Evolutionary conservation across 345 rosid genomes (phyloP), one percentile per base, ranked within the genome.

Genomic region (Syzygium aqueum): DNA sequence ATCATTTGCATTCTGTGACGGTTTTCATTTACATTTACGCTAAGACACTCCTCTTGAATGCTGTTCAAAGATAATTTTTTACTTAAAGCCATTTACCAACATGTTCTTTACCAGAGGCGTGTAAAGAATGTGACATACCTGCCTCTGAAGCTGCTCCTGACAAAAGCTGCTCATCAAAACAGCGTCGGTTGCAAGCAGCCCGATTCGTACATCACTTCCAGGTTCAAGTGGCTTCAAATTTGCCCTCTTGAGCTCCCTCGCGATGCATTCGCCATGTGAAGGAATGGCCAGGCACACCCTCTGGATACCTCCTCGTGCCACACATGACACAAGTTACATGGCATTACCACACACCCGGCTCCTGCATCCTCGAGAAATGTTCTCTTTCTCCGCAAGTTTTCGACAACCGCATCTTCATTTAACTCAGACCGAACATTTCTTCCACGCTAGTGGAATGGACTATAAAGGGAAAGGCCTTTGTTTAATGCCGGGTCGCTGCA

Each of bases 401-500:
- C 92, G 53, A 91, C 85, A 25, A 43, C 25, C 23, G 51, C 21
- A 6, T 77, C 52, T 28, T 83, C 88, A 90, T 93, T 94, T 14
- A 88, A 88, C 50, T 87, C 86, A 9, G 86, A 85, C 37, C 49
- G 11, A 59, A 90, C 91, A 84, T 84, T 85, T 87, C 90, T 91
- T 91, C 92, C 51, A 73, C 85, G 82, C 10, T 88, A 92, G 85
- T 93, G 90, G 84, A 92, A 89, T 30, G 90, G 91, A 88, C 87
- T 90, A 53, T 91, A 90, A 23, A 84, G 87, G 59, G 89, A 84
- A 84, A 94, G 95, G 87, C 94, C 93, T 87, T 91, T 92, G 87
- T 85, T 94, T 88, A 95, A 90, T 15, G 67, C 83, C 11, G 99
- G 96, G 92, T 96, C 98, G 27, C 96, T 94, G 89, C 95, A 93